Conservation (phyloP, 1,139 yeast genomes). For the Debaryomyces nepalensis region DNA sequence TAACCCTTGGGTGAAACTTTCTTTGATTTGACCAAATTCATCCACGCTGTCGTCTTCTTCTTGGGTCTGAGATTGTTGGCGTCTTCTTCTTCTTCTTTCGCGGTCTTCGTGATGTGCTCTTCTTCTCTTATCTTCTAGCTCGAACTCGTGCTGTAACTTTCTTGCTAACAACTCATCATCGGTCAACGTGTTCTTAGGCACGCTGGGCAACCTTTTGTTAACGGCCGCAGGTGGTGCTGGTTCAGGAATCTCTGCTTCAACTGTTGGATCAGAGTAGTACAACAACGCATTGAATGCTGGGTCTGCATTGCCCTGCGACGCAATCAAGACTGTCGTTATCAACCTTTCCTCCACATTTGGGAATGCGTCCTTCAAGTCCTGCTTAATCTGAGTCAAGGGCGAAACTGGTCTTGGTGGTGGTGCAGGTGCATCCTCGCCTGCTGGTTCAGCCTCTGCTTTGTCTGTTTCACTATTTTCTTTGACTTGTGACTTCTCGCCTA, state of each 20-base stretch:
- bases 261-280: constrained; percentile 77
- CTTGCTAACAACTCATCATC: constrained; percentile 89
- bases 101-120: constrained; percentile 23
- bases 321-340: constrained; percentile 80
- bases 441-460: constrained; percentile 14
- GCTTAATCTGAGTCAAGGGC: constrained; percentile 56
- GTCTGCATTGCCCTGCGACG: constrained; percentile 79
- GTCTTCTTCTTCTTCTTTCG: constrained; percentile 18
- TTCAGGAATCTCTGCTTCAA: constrained; percentile 63
- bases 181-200: constrained; percentile 21
- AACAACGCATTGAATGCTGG: constrained; percentile 88
- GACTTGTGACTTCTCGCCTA: no score
- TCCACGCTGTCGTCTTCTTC: constrained; percentile 63
- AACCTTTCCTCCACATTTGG: constrained; percentile 73
- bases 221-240: constrained; percentile 22
- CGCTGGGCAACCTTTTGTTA: constrained; percentile 21
- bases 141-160: constrained; percentile 74
- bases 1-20: constrained; percentile 73
- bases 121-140: constrained; percentile 46
- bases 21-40: constrained; percentile 69
- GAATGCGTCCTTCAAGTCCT: constrained; percentile 76
- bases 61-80: constrained; percentile 22
- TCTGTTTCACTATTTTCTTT: no score
- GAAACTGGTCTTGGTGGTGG: constrained; percentile 72
- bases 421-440: constrained; percentile 52